A percentile compares a stretch with the other conserved stretches of the same genome.
Evolutionary conservation across 768 basidiomycete genomes (phyloP).

Genomic region (Tulasnella sp.): DNA sequence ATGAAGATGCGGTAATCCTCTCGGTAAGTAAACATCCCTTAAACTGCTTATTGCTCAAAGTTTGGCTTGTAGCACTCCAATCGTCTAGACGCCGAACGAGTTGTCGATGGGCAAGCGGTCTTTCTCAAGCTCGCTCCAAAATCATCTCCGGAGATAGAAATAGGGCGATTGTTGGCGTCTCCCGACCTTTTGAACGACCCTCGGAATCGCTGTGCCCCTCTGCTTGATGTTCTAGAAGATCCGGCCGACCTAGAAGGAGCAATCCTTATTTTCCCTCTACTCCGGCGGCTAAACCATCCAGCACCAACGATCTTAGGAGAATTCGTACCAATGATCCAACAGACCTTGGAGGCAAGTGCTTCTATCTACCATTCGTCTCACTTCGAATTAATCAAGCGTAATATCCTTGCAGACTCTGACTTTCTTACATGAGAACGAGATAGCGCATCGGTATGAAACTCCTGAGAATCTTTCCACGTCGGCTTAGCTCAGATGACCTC

Average conservation of each 20-base stretch:
- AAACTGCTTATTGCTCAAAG: not conserved
- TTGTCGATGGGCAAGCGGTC: not conserved
- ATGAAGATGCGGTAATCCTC: not conserved
- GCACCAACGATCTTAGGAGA: not conserved
- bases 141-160: not conserved
- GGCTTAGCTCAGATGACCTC: not conserved
- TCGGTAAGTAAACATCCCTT: not conserved
- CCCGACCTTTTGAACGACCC: not conserved
- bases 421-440: conserved; percentile 10
- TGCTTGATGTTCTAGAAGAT: conserved; percentile 10
- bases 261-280: not conserved
- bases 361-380: not conserved
- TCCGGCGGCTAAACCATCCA: not conserved
- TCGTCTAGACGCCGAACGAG: conserved; percentile 1
- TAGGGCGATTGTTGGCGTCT: not conserved
- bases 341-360: not conserved
- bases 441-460: conserved; percentile 7
- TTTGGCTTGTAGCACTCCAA: not conserved
- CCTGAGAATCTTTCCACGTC: not conserved
- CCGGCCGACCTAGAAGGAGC: not conserved
- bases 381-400: not conserved
- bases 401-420: not conserved
- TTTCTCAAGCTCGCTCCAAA: not conserved
- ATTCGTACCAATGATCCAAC: not conserved
- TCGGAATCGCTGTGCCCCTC: conserved; percentile 6